Percentiles rank a stretch among this genome's conserved stretches.
Conservation (phyloP, 495 filamentous ascomycete species). For the Hypoxylon cercidicola region DNA sequence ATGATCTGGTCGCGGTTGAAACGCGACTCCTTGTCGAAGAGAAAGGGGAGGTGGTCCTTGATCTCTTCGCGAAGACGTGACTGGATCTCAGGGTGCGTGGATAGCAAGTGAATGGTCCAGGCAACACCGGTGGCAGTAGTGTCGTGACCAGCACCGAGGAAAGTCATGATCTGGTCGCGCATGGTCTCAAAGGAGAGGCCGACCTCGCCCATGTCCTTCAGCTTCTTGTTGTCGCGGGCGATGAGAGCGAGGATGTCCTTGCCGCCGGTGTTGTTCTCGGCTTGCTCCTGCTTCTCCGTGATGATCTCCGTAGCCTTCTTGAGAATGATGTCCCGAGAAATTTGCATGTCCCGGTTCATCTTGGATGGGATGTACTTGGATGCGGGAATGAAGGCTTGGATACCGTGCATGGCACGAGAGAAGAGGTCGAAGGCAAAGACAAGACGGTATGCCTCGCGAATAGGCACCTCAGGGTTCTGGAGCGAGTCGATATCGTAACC, state of each 20-base stretch:
- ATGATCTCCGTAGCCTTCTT: constrained; percentile 50
- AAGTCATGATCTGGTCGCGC: constrained; percentile 61
- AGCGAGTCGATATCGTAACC: constrained; percentile 59
- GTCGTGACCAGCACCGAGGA: constrained; percentile 54
- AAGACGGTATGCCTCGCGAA: constrained; percentile 57
- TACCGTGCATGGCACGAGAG: constrained; percentile 53
- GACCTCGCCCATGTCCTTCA: constrained; percentile 49
- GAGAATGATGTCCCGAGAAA: constrained; percentile 52
- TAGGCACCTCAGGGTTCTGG: constrained; percentile 50
- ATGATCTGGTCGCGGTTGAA: constrained; percentile 26
- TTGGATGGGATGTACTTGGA: constrained; percentile 56
- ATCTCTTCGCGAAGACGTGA: constrained; percentile 49
- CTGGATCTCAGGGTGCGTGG: constrained; percentile 49
- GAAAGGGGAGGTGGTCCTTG: constrained; percentile 52
- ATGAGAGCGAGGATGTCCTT: constrained; percentile 60
- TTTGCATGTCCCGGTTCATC: constrained; percentile 59
- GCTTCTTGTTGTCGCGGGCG: constrained; percentile 51
- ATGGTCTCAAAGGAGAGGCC: constrained; percentile 56
- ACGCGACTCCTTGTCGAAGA: constrained; percentile 42
- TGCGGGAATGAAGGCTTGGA: constrained; percentile 56
- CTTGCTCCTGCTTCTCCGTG: constrained; percentile 50
- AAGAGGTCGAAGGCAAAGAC: constrained; percentile 57
- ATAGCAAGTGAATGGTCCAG: constrained; percentile 50
- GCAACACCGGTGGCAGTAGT: constrained; percentile 52
- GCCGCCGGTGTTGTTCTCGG: constrained; percentile 53